Conservation (phyloP, 2,329 filamentous ascomycete species). For the Aspergillus costaricaensis region DNA sequence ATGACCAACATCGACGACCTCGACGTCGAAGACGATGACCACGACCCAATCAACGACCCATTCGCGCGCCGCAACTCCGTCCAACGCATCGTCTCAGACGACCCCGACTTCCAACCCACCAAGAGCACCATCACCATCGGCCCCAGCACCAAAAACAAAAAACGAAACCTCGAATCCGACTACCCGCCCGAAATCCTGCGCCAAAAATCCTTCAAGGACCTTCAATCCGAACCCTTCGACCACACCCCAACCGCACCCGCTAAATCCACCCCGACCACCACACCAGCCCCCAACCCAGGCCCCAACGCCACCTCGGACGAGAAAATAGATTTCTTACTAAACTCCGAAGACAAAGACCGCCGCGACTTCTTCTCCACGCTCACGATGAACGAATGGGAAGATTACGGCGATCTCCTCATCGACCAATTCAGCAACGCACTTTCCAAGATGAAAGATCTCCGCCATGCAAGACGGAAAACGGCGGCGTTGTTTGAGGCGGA, state of each 20-base stretch:
- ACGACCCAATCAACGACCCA: constrained; percentile 34
- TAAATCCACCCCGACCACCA: constrained; percentile 22
- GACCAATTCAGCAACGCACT: constrained; percentile 56
- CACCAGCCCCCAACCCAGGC: constrained; percentile 22
- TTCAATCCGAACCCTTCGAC: constrained; percentile 55
- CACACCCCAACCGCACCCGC: constrained; percentile 37
- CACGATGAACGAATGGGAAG: constrained; percentile 60
- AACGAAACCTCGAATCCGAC: constrained; percentile 45
- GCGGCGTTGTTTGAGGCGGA: constrained; percentile 58
- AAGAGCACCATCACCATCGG: neutral
- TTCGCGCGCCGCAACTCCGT: constrained; percentile 33
- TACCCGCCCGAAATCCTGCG: constrained; percentile 50
- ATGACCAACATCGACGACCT: constrained; percentile 36
- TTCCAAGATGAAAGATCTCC: constrained; percentile 53
- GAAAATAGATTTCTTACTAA: constrained; percentile 41
- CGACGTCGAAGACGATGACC: constrained; percentile 34
- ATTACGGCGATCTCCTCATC: constrained; percentile 63
- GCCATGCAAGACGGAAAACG: constrained; percentile 56
- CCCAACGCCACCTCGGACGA: constrained; percentile 31
- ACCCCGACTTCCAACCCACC: constrained; percentile 20
- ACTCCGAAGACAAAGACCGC: constrained; percentile 44
- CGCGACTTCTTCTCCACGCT: constrained; percentile 55
- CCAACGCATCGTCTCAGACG: constrained; percentile 29
- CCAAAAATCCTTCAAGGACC: constrained; percentile 50
- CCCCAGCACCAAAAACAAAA: constrained; percentile 22